Percentiles rank a stretch among this genome's conserved stretches.
phyloP scores from a whole-genome alignment of 768 basidiomycete species.

The Boletus edulis region DNA sequence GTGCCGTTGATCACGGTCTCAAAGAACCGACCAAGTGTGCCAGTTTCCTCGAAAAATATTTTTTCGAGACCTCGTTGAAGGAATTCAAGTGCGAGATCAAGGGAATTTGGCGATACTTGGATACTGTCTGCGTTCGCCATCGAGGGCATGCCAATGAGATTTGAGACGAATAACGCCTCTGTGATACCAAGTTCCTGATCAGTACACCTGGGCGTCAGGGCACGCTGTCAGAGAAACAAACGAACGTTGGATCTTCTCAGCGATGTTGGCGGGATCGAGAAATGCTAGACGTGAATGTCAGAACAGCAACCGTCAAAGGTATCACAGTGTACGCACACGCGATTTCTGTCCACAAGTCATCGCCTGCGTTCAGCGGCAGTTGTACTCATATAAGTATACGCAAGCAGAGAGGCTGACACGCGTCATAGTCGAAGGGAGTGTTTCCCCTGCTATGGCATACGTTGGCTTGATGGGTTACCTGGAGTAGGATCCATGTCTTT shows the following conservation, averaged over 20 bases:
- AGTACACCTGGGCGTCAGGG: background rate
- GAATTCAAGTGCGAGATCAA: background rate
- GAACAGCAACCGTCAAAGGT: background rate
- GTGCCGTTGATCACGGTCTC: slow-evolving; percentile 3
- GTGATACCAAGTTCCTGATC: background rate
- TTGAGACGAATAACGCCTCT: background rate
- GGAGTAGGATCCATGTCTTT: background rate
- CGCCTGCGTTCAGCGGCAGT: background rate
- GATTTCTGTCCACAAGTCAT: background rate
- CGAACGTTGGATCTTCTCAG: background rate
- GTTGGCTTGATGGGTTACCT: background rate
- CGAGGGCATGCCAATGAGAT: background rate
- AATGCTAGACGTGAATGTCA: background rate
- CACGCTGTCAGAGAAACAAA: background rate
- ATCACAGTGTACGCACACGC: background rate
- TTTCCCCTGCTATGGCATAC: background rate
- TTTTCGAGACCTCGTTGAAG: background rate
- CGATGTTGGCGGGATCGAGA: background rate
- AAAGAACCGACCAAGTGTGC: slow-evolving; percentile 1
- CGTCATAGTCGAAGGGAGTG: background rate
- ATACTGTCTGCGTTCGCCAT: background rate
- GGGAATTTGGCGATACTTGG: too few relatives aligned
- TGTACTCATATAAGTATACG: background rate
- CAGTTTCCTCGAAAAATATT: background rate
- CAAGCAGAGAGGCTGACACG: background rate